Conservation (phyloP, 257 asterid species). For the Penstemon barbatus region DNA sequence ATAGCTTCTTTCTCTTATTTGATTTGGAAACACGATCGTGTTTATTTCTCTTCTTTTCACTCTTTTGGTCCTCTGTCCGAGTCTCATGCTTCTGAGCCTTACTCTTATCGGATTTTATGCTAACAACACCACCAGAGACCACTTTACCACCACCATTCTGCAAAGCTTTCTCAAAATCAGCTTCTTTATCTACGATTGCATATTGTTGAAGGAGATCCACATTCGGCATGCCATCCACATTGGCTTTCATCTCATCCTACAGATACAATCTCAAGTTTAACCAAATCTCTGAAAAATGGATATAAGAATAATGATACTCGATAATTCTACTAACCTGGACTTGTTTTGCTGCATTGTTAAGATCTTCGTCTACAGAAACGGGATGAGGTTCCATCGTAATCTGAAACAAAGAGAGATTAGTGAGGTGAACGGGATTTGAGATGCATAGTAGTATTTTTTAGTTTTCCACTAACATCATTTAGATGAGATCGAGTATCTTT, state of each 20-base stretch:
- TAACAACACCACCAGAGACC: constrained; percentile 51
- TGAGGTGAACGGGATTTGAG: background rate
- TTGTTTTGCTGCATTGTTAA: constrained; percentile 65
- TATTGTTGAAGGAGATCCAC: constrained; percentile 69
- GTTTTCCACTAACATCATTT: constrained; percentile 53
- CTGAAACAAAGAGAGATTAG: constrained; percentile 37
- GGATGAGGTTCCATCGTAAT: constrained; percentile 71
- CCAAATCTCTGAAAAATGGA: background rate
- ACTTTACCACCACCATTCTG: constrained; percentile 54
- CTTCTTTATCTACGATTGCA: constrained; percentile 69
- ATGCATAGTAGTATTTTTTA: background rate
- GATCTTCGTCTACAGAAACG: constrained; percentile 81
- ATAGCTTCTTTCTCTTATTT: constrained; percentile 59
- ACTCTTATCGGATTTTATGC: constrained; percentile 58
- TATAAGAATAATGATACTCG: background rate
- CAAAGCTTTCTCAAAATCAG: constrained; percentile 73
- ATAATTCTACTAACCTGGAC: constrained; percentile 53
- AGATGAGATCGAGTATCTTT: constrained; percentile 59
- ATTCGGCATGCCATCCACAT: constrained; percentile 43
- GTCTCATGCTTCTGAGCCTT: constrained; percentile 39
- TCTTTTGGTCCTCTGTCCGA: constrained; percentile 27
- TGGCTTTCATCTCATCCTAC: constrained; percentile 62
- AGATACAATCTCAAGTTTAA: constrained; percentile 10
- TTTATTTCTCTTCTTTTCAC: constrained; percentile 60
- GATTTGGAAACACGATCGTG: constrained; percentile 52